Conservation (phyloP, 306 rosid species). For the Ceratonia siliqua region DNA sequence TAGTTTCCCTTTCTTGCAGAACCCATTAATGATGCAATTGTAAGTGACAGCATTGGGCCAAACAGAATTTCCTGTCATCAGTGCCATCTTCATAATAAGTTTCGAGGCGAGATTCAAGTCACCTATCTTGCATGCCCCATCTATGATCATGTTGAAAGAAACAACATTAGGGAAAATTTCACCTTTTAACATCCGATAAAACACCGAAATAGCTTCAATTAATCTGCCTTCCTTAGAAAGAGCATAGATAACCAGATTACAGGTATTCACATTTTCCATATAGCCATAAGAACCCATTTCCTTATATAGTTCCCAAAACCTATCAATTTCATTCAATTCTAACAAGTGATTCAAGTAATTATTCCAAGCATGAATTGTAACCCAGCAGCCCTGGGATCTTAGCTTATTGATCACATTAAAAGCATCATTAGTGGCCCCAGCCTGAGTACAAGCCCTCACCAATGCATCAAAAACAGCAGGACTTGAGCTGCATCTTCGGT, state of each 20-base stretch:
- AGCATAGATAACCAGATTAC: conserved; percentile 55
- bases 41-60: conserved; percentile 50
- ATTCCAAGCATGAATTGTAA: conserved; percentile 68
- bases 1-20: conserved; percentile 50
- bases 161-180: conserved; percentile 53
- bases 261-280: conserved; percentile 52
- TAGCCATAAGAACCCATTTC: conserved; percentile 59
- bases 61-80: conserved; percentile 42
- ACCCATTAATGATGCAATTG: conserved; percentile 58
- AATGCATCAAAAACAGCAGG: conserved; percentile 54
- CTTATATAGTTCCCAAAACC: conserved; percentile 54
- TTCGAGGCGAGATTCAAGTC: conserved; percentile 53
- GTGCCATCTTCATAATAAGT: conserved; percentile 43
- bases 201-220: conserved; percentile 46
- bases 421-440: conserved; percentile 50
- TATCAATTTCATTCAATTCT: conserved; percentile 46
- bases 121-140: conserved; percentile 52
- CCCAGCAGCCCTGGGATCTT: conserved; percentile 38
- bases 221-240: conserved; percentile 54
- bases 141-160: conserved; percentile 59
- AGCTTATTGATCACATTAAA: conserved; percentile 49
- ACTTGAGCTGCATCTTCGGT: conserved; percentile 39
- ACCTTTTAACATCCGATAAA: conserved; percentile 56
- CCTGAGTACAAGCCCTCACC: conserved; percentile 57
- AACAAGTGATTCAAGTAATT: conserved; percentile 52